Percentiles rank a stretch among this genome's conserved stretches.
Conservation (phyloP, 257 asterid genomes). For the Solanum sitiens region DNA sequence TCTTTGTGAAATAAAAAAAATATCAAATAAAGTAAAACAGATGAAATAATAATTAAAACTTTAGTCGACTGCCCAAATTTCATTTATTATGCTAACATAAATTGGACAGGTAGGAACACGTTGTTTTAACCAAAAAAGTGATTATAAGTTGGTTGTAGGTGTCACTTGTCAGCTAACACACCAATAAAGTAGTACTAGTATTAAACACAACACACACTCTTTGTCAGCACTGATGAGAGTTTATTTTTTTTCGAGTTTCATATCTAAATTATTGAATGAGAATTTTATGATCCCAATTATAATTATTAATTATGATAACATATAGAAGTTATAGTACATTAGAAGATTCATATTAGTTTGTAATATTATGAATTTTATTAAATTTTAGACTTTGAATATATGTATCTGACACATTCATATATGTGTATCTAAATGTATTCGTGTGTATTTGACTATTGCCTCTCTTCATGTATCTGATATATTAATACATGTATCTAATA, state of each 20-base stretch:
- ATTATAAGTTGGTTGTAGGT: background rate
- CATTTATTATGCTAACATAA: background rate
- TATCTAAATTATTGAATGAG: rapidly evolving
- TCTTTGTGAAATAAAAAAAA: too few relatives aligned
- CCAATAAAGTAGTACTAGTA: background rate
- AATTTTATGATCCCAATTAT: too few relatives aligned
- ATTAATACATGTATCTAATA: too few relatives aligned
- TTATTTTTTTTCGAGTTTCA: rapidly evolving
- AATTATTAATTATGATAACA: too few relatives aligned
- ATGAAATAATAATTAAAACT: background rate
- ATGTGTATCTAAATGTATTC: too few relatives aligned
- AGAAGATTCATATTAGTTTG: too few relatives aligned
- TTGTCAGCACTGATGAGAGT: background rate
- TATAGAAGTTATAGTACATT: too few relatives aligned
- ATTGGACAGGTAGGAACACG: background rate
- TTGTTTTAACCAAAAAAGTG: background rate
- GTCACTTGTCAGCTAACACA: background rate
- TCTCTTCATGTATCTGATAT: rapidly evolving
- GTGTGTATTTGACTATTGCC: rapidly evolving
- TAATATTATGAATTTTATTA: rapidly evolving
- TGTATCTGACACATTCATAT: rapidly evolving
- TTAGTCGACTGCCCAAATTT: background rate
- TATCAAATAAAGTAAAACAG: too few relatives aligned
- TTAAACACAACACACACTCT: background rate
- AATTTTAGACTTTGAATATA: rapidly evolving